phyloP scores from a whole-genome alignment of 148 eudicot genomes.

The Gaultheria prostrata region DNA sequence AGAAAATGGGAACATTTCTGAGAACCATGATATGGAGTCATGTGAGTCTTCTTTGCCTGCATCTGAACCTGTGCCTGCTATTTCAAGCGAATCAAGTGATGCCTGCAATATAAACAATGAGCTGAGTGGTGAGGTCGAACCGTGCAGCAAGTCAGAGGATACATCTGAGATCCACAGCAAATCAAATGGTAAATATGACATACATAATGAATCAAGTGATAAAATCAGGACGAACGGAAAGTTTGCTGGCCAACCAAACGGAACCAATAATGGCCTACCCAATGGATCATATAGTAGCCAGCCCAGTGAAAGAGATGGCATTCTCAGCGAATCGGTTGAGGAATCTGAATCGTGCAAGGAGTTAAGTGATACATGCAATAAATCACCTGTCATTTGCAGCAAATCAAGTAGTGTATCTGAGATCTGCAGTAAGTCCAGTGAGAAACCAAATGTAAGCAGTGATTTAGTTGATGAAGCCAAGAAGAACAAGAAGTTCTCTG shows the following conservation, averaged over 20 bases:
- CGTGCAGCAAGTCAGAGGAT: slow-evolving; percentile 38
- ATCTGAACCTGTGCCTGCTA: slow-evolving; percentile 35
- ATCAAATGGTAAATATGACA: slow-evolving; percentile 24
- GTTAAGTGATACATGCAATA: slow-evolving; percentile 25
- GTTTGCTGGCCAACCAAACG: slow-evolving; percentile 39
- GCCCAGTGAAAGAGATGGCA: slow-evolving; percentile 17
- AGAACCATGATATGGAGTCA: slow-evolving; percentile 34
- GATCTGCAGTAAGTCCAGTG: slow-evolving; percentile 33
- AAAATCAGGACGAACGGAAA: slow-evolving; percentile 36
- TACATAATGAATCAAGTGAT: slow-evolving; percentile 36
- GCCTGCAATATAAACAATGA: slow-evolving; percentile 31
- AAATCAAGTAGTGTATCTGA: slow-evolving; percentile 50
- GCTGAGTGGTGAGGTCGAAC: slow-evolving; percentile 37
- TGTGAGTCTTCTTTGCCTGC: slow-evolving; percentile 35
- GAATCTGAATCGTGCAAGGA: slow-evolving; percentile 35
- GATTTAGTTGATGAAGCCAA: slow-evolving; percentile 55
- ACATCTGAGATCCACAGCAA: slow-evolving; percentile 31
- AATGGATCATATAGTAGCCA: slow-evolving; percentile 19
- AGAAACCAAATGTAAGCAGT: slow-evolving; percentile 31
- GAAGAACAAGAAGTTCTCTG: slow-evolving; percentile 62
- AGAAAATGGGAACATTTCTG: slow-evolving; percentile 32
- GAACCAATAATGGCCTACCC: slow-evolving; percentile 24
- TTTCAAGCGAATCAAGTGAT: slow-evolving; percentile 40
- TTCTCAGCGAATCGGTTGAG: slow-evolving; percentile 27
- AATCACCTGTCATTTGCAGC: slow-evolving; percentile 26